Evolutionary conservation across 2,329 filamentous ascomycete genomes (phyloP), one percentile per base, ranked within the genome.

Genomic region (Phaeosphaeria sp.): DNA sequence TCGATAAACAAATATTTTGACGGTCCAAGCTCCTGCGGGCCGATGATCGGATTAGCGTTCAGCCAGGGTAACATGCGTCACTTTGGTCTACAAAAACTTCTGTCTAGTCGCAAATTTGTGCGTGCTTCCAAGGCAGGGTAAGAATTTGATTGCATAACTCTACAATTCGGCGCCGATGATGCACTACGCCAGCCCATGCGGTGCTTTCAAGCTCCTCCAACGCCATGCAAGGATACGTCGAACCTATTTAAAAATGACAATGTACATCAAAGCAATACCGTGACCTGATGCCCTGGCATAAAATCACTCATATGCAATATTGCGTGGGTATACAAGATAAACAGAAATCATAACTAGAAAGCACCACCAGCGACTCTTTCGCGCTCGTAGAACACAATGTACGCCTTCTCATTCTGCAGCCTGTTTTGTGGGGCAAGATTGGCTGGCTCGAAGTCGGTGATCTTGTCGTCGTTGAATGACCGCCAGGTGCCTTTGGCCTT

Each of bases 371-470:
- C 71, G 17, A 74, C 70, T 45, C 69, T 64, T 49, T 76, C 74
- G 30, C 74, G 70, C 76, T 86, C 84, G 72, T 87, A 89, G 75
- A 89, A 89, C 59, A 89, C 82, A 72, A 89, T 84, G 73, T 89
- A 89, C 27, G 87, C 87, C 73, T 87, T 84, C 67, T 86, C 84
- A 63, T 87, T 88, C 74, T 87, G 84, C 64, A 89, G 65, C 42
- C 81, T 78, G 44, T 85, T 81, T n/a, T 80, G 75, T 7, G 73
- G 60, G 9, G 79, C 75, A 43, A 85, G 66, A 53, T 81, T 80
- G 6, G 79, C 80, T 0, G 87, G 87, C 64, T 86, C 82, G 57
- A 89, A 86, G 60, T 89, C 86, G 2, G 73, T 78, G 13, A 83
- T 78, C 53, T 68, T 65, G 25, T 76, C 72, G 42, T 89, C 87